Percentiles rank a stretch among this genome's conserved stretches.
These are phyloP conservation scores for Phaffomyces opuntiae DNA, from an alignment of 805 yeast species.

Conservation along the genomic window DNA sequence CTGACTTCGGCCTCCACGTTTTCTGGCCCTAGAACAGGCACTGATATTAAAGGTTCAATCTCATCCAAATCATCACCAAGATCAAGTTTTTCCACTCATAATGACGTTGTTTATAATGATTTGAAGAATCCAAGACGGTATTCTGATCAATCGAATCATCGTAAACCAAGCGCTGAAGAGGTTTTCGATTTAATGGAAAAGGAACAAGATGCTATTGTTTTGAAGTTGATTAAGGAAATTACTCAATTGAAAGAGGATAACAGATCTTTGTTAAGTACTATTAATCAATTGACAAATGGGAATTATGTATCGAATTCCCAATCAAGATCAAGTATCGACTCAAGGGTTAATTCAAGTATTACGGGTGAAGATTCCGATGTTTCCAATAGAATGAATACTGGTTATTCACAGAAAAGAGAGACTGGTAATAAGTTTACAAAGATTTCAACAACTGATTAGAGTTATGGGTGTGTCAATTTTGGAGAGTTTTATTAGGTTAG, in stretches of 20 bases:
- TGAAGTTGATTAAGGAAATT: slow-evolving; percentile 60
- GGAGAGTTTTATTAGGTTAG: too few species aligned
- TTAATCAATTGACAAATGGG: slow-evolving; percentile 13
- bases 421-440: not conserved
- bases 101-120: slow-evolving; percentile 4
- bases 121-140: slow-evolving; percentile 12
- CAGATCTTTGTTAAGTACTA: slow-evolving; percentile 25
- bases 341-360: slow-evolving; percentile 11
- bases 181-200: slow-evolving; percentile 57
- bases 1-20: not conserved
- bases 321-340: slow-evolving; percentile 7
- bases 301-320: slow-evolving; percentile 1
- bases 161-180: slow-evolving; percentile 35
- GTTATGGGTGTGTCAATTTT: too few species aligned
- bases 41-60: not conserved
- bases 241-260: slow-evolving; percentile 47
- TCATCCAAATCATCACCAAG: slow-evolving; percentile 18
- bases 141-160: slow-evolving; percentile 10
- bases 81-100: slow-evolving; percentile 8
- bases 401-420: not conserved
- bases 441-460: not conserved
- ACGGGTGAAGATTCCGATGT: slow-evolving; percentile 1
- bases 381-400: not conserved
- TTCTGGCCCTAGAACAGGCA: not conserved
- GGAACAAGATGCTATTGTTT: slow-evolving; percentile 71